Evolutionary conservation across 2,329 filamentous ascomycete genomes (phyloP).

Genomic region (Ceratocystis colombiana): DNA sequence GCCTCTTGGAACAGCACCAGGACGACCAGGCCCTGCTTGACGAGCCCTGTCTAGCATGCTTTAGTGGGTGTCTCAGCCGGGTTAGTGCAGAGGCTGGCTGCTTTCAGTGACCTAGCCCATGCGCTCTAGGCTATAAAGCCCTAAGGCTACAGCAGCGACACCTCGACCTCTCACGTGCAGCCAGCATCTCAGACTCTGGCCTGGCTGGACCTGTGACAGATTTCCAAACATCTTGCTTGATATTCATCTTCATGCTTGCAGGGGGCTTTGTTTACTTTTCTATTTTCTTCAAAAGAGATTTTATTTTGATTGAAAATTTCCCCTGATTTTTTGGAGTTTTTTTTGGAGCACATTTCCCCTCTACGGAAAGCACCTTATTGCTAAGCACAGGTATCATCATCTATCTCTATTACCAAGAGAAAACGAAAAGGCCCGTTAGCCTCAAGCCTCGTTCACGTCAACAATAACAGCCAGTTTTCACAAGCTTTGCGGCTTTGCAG

Average conservation of each 20-base stretch:
- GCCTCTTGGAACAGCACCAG: neutral
- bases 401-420: neutral
- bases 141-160: too few relatives aligned
- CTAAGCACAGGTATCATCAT: neutral
- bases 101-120: neutral
- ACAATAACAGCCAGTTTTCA: neutral
- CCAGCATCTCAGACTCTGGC: constrained; percentile 9
- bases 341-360: neutral
- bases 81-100: neutral
- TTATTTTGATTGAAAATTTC: constrained; percentile 2
- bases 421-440: neutral
- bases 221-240: constrained; percentile 1
- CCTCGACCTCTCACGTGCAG: too few relatives aligned
- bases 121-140: neutral
- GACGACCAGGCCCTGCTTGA: neutral
- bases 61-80: neutral
- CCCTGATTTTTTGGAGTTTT: neutral
- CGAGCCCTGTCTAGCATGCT: neutral
- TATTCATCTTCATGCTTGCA: neutral
- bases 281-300: neutral
- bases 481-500: neutral
- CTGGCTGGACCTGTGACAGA: neutral
- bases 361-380: neutral
- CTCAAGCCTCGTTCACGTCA: neutral
- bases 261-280: constrained; percentile 15